phyloP scores from a whole-genome alignment of 768 basidiomycete species.

The Lactifluus pinguis region DNA sequence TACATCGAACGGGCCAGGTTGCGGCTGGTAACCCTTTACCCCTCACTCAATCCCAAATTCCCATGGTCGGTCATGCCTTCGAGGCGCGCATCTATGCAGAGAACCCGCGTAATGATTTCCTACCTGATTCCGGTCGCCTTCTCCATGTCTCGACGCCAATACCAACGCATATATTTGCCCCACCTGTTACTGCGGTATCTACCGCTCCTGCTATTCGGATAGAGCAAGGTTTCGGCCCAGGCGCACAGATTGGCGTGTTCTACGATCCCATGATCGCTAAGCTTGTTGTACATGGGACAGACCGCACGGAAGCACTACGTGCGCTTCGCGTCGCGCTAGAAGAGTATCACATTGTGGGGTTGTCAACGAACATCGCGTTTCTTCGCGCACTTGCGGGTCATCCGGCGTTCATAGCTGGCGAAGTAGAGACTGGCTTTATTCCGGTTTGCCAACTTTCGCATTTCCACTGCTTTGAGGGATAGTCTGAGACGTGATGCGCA shows the following conservation, averaged over 20 bases:
- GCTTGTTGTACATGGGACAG: conserved; percentile 79
- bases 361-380: conserved; percentile 89
- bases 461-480: not conserved
- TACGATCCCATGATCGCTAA: conserved; percentile 93
- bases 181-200: conserved; percentile 23
- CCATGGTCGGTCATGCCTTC: conserved; percentile 86
- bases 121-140: conserved; percentile 82
- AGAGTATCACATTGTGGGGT: conserved; percentile 85
- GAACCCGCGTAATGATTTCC: conserved; percentile 86
- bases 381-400: conserved; percentile 70
- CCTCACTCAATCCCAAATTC: conserved; percentile 65
- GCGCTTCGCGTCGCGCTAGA: conserved; percentile 73
- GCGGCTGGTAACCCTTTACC: conserved; percentile 85
- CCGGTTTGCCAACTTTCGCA: conserved; percentile 36
- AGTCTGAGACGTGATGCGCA: conserved; percentile 24
- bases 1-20: conserved; percentile 37
- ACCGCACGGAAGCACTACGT: conserved; percentile 76
- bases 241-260: conserved; percentile 75
- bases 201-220: conserved; percentile 66
- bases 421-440: conserved; percentile 92
- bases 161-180: conserved; percentile 63
- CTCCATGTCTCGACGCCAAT: conserved; percentile 73
- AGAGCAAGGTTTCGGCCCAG: conserved; percentile 81
- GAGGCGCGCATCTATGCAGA: conserved; percentile 96
- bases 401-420: conserved; percentile 60